Conservation (phyloP, 192 early-diverging fungal genomes). For the Pilaira anomala region DNA sequence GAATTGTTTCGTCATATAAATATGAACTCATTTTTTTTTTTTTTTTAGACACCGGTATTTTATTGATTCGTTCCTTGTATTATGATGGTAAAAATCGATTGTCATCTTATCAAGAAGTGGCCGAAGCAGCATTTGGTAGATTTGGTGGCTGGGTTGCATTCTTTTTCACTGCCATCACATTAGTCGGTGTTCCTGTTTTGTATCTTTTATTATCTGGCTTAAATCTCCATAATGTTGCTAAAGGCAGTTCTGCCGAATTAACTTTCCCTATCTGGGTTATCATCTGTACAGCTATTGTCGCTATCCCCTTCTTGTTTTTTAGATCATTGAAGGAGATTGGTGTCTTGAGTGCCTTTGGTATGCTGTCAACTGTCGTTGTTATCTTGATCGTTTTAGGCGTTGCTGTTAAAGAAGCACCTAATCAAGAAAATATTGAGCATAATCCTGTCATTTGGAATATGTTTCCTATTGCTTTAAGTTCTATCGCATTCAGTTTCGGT, state of each 20-base stretch:
- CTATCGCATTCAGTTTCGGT: slow-evolving; percentile 47
- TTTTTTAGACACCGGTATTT: slow-evolving; percentile 54
- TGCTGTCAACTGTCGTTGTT: slow-evolving; percentile 67
- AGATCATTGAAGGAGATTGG: slow-evolving; percentile 79
- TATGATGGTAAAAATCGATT: slow-evolving; percentile 62
- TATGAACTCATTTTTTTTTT: slow-evolving; percentile 10
- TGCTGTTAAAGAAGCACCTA: slow-evolving; percentile 42
- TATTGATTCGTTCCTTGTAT: slow-evolving; percentile 78
- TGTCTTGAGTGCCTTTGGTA: slow-evolving; percentile 71
- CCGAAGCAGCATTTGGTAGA: slow-evolving; percentile 67
- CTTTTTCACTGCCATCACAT: slow-evolving; percentile 61
- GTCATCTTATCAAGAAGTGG: slow-evolving; percentile 67
- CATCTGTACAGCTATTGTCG: slow-evolving; percentile 57
- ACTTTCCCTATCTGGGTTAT: slow-evolving; percentile 61
- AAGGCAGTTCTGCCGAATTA: slow-evolving; percentile 37
- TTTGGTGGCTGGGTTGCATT: slow-evolving; percentile 58
- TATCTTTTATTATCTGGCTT: slow-evolving; percentile 75
- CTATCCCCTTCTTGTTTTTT: slow-evolving; percentile 68
- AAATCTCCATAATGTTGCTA: slow-evolving; percentile 61
- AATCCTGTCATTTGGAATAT: slow-evolving; percentile 56
- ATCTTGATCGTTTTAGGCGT: slow-evolving; percentile 68
- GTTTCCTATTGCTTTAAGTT: slow-evolving; percentile 73
- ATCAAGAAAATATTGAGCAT: slow-evolving; percentile 39
- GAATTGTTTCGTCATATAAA: not conserved
- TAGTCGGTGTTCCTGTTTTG: slow-evolving; percentile 67